Conservation (phyloP, 1,284 basidiomycete species). For the Tilletia indica region DNA sequence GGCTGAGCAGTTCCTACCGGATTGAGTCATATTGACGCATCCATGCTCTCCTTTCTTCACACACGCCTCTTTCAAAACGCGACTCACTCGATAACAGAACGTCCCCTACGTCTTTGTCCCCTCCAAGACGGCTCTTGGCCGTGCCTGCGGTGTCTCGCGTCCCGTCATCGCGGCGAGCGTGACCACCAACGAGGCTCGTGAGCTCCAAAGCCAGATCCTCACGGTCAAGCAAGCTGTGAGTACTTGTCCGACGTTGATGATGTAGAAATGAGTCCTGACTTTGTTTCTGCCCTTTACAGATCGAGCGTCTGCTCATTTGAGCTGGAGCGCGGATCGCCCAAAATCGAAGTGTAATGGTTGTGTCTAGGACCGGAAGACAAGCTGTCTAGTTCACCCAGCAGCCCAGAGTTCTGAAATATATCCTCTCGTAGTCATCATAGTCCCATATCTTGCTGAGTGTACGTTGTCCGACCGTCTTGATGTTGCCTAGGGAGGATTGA, state of each 20-base stretch:
- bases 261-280: neutral
- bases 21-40: too few species aligned
- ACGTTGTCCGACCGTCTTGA: too few species aligned
- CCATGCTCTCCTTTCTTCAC: neutral
- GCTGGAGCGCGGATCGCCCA: neutral
- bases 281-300: conserved; percentile 28
- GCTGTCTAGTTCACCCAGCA: too few species aligned
- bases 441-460: too few species aligned
- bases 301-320: conserved; percentile 51
- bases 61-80: conserved; percentile 26
- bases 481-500: too few species aligned
- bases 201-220: conserved; percentile 85
- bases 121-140: conserved; percentile 87
- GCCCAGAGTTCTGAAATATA: too few species aligned
- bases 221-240: conserved; percentile 68
- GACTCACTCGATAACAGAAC: conserved; percentile 62
- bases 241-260: neutral
- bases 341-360: too few species aligned
- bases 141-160: conserved; percentile 91
- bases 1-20: too few species aligned
- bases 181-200: conserved; percentile 91
- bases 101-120: conserved; percentile 94
- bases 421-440: too few species aligned
- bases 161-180: conserved; percentile 94
- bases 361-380: too few species aligned